These are phyloP conservation scores for Cryphonectria carpinicola DNA, from an alignment of 2,329 filamentous ascomycete species.

Conservation along the genomic window DNA sequence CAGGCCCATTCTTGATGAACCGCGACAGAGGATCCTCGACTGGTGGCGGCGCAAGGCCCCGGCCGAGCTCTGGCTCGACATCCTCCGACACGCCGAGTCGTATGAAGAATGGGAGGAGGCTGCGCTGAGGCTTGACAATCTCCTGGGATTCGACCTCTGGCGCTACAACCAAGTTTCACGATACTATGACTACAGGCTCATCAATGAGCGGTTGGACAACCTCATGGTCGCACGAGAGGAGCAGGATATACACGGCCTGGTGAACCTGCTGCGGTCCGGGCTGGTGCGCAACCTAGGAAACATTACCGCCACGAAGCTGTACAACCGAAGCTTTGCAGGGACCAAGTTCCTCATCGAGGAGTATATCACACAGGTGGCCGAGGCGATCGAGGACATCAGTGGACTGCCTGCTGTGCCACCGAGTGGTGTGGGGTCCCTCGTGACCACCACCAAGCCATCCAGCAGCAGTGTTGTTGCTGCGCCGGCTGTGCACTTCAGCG, in stretches of 20 bases:
- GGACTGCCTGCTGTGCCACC: conserved; percentile 50
- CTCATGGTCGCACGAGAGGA: conserved; percentile 47
- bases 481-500: conserved; percentile 27
- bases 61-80: conserved; percentile 67
- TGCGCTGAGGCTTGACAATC: conserved; percentile 81
- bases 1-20: background rate
- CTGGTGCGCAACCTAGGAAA: conserved; percentile 87
- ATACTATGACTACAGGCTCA: conserved; percentile 85
- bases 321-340: conserved; percentile 82
- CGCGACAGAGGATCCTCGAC: conserved; percentile 63
- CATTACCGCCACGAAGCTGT: conserved; percentile 80
- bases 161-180: conserved; percentile 79
- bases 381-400: conserved; percentile 77
- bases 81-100: conserved; percentile 66
- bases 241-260: conserved; percentile 71
- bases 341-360: conserved; percentile 91
- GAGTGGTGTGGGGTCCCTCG: conserved; percentile 19
- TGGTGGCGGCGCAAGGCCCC: conserved; percentile 71
- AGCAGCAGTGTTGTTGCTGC: background rate
- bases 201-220: conserved; percentile 74
- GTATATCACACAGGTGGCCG: conserved; percentile 83
- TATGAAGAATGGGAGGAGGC: conserved; percentile 88
- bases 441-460: background rate
- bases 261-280: conserved; percentile 79
- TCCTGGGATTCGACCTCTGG: conserved; percentile 82